Evolutionary conservation across 2,329 filamentous ascomycete genomes (phyloP), one percentile per base, ranked within the genome.

Genomic region (Claviceps citrina): DNA sequence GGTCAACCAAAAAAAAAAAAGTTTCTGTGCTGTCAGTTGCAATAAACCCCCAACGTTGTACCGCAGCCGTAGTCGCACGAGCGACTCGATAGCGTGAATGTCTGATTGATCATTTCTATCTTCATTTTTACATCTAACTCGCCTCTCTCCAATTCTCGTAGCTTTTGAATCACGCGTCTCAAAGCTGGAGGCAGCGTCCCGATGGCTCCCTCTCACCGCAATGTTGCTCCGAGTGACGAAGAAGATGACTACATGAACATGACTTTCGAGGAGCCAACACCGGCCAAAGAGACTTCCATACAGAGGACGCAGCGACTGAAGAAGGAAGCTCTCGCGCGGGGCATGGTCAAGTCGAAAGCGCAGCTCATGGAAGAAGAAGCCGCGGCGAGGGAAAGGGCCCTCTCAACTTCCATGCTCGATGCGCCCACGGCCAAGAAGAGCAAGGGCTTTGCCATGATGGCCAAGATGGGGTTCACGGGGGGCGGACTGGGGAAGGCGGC

Each of bases 211-310:
- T 26, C 27, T 20, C 22, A 46, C 22, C 39, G 43, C 5, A 43
- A 42, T 4, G 43, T 43, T 37, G 46, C 44, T 34, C 39, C 39
- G 18, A 24, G 32, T 30, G 38, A 40, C 5, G 32, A 40, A 7
- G 84, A 86, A 46, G 86, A 95, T 47, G 91, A 98, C 61, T 96
- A 98, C 68, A 93, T 98, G 82, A 85, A 80, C 51, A 96, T 98
- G 89, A 70, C 78, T 12, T 87, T 98, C 55, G 70, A 74, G 15
- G 83, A 93, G 22, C 55, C 71, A 62, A 52, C 67, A 57, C 56
- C 73, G 63, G 59, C 64, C 63, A 57, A 52, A 47, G 68, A 73
- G 50, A 68, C 67, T 1, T 75, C 70, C 1, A 54, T 74, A 12
- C 70, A 74, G 51, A 65, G 71, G n/a, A 63, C 66, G 6, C 59